These are phyloP conservation scores for Bauhinia variegata DNA, from an alignment of 306 rosid species.

Conservation along the genomic window DNA sequence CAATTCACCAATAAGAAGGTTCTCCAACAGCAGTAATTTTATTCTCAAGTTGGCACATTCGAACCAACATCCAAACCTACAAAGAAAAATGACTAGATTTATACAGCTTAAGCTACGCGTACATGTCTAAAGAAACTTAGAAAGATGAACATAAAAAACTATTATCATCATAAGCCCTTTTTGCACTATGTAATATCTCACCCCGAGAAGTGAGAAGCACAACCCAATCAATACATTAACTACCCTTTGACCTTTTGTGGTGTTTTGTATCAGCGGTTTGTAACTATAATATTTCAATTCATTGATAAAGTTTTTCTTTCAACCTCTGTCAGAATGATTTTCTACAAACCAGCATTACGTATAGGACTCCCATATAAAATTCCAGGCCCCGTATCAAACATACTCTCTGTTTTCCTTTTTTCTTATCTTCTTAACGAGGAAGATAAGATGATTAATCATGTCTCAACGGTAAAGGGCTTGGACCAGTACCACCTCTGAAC, in stretches of 20 bases:
- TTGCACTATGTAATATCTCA: neutral
- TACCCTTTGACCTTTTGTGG: constrained; percentile 25
- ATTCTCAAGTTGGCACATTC: constrained; percentile 97
- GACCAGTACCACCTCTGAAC: constrained; percentile 60
- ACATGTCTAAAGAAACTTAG: constrained; percentile 6
- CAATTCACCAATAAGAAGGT: constrained; percentile 79
- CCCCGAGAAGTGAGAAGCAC: constrained; percentile 28
- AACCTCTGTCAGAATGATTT: constrained; percentile 27
- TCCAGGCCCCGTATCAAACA: constrained; percentile 3
- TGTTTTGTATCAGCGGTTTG: constrained; percentile 29
- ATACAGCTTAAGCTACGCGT: constrained; percentile 19
- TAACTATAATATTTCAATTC: constrained; percentile 3
- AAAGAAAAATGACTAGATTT: constrained; percentile 27
- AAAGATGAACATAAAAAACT: constrained; percentile 22
- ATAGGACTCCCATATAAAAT: neutral
- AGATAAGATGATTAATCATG: neutral
- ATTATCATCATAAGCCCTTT: constrained; percentile 11
- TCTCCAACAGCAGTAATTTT: constrained; percentile 94
- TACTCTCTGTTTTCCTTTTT: neutral
- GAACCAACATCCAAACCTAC: constrained; percentile 97
- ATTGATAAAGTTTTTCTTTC: constrained; percentile 17
- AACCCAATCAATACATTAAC: constrained; percentile 24
- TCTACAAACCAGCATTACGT: constrained; percentile 24
- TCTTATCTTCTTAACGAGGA: constrained; percentile 13
- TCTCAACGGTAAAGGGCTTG: too few relatives aligned